Evolutionary conservation across 768 basidiomycete species (phyloP).

Genomic region (Paxillus ammoniavirescens): DNA sequence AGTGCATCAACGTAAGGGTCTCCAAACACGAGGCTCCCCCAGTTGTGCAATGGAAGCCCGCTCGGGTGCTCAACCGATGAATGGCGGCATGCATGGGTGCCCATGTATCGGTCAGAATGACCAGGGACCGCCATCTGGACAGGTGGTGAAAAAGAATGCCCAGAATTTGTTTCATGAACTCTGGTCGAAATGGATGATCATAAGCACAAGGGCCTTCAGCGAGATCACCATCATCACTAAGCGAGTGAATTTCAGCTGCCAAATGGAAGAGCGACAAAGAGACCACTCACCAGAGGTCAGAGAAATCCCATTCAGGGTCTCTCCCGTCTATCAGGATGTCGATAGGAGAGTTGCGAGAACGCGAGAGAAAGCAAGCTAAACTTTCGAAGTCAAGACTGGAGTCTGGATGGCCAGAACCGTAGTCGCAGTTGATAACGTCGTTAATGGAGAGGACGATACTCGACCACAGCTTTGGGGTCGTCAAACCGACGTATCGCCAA

Average conservation of each 20-base stretch:
- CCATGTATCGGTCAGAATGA: slow-evolving; percentile 55
- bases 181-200: slow-evolving; percentile 7
- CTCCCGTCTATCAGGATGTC: slow-evolving; percentile 59
- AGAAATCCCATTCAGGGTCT: slow-evolving; percentile 58
- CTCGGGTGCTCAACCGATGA: slow-evolving; percentile 39
- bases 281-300: slow-evolving; percentile 43
- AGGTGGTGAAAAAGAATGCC: slow-evolving; percentile 51
- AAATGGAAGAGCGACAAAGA: background rate
- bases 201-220: slow-evolving; percentile 1
- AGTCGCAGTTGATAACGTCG: slow-evolving; percentile 9
- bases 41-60: slow-evolving; percentile 29
- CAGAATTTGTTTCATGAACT: slow-evolving; percentile 23
- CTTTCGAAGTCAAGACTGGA: slow-evolving; percentile 34
- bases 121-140: slow-evolving; percentile 50
- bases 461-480: slow-evolving; percentile 54
- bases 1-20: slow-evolving; percentile 55
- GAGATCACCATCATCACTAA: slow-evolving; percentile 4
- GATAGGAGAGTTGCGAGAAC: slow-evolving; percentile 48
- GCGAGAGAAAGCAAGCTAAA: slow-evolving; percentile 40
- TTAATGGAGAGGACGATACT: slow-evolving; percentile 46
- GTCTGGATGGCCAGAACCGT: background rate
- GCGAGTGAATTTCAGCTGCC: background rate
- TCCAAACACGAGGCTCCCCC: slow-evolving; percentile 35
- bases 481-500: slow-evolving; percentile 52
- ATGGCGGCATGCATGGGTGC: slow-evolving; percentile 58